phyloP scores from a whole-genome alignment of 129 eudicot species.

The Artemisia argyi region DNA sequence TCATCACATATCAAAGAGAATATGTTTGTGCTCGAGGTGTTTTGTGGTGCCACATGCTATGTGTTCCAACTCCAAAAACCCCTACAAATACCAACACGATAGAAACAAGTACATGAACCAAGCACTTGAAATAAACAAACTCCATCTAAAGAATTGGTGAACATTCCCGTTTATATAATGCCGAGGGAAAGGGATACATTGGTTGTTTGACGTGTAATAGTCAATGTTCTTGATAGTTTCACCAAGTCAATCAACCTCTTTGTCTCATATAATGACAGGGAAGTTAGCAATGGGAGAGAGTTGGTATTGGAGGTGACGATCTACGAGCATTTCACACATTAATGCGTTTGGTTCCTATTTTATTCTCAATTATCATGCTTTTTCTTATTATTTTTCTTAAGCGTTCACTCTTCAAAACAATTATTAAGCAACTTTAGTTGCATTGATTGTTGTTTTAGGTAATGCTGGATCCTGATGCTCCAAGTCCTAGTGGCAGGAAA shows the following conservation, averaged over 20 bases:
- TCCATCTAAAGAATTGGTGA: background rate
- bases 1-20: slow-evolving; percentile 24
- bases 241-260: slow-evolving; percentile 45
- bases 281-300: slow-evolving; percentile 63
- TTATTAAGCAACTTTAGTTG: background rate
- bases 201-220: slow-evolving; percentile 59
- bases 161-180: slow-evolving; percentile 29
- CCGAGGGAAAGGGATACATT: slow-evolving; percentile 59
- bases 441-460: slow-evolving; percentile 37
- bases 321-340: slow-evolving; percentile 76
- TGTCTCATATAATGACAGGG: slow-evolving; percentile 36
- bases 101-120: slow-evolving; percentile 17
- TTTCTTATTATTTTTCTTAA: background rate
- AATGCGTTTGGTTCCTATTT: slow-evolving; percentile 25
- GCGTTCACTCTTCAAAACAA: background rate
- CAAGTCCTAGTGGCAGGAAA: slow-evolving; percentile 84
- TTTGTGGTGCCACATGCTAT: slow-evolving; percentile 25
- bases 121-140: background rate
- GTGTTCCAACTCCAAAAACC: slow-evolving; percentile 22
- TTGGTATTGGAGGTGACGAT: slow-evolving; percentile 74
- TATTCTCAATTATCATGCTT: background rate
- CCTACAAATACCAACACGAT: slow-evolving; percentile 31
- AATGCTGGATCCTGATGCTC: slow-evolving; percentile 96
- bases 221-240: slow-evolving; percentile 59
- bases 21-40: slow-evolving; percentile 22